These are phyloP conservation scores for Blastocystis sp. DNA, from an alignment of 352 stramenopile genomes.

Conservation along the genomic window DNA sequence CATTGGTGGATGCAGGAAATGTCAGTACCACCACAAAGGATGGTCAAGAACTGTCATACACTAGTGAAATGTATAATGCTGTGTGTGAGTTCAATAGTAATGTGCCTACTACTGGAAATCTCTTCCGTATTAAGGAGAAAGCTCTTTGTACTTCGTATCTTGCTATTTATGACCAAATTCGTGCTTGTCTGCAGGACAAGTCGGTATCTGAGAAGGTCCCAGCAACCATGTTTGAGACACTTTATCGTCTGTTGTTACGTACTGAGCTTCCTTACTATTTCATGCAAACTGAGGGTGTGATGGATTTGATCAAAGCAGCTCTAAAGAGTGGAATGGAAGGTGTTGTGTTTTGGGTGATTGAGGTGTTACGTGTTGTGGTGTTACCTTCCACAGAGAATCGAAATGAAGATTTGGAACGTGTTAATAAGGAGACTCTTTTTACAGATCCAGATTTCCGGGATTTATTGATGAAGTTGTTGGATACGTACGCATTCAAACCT, in stretches of 20 bases:
- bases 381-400: conserved; percentile 66
- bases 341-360: conserved; percentile 73
- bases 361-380: conserved; percentile 41
- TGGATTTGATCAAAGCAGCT: conserved; percentile 74
- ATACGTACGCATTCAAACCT: conserved; percentile 71
- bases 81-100: conserved; percentile 80
- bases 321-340: conserved; percentile 76
- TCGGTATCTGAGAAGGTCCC: conserved; percentile 71
- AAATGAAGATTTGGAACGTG: conserved; percentile 66
- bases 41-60: conserved; percentile 26
- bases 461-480: conserved; percentile 66
- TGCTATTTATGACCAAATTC: conserved; percentile 75
- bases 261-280: conserved; percentile 78
- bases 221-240: conserved; percentile 73
- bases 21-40: conserved; percentile 6
- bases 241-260: conserved; percentile 77
- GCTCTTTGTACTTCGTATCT: conserved; percentile 74
- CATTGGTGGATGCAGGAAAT: conserved; percentile 26
- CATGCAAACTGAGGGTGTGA: conserved; percentile 72
- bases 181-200: conserved; percentile 72
- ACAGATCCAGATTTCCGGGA: conserved; percentile 61
- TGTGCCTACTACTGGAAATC: conserved; percentile 74
- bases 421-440: conserved; percentile 70
- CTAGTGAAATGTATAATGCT: conserved; percentile 63
- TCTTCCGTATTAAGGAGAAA: conserved; percentile 75